Percentiles rank a stretch among this genome's conserved stretches.
Conservation (phyloP, 2,329 filamentous ascomycete genomes). For the Calonectria crousiana region DNA sequence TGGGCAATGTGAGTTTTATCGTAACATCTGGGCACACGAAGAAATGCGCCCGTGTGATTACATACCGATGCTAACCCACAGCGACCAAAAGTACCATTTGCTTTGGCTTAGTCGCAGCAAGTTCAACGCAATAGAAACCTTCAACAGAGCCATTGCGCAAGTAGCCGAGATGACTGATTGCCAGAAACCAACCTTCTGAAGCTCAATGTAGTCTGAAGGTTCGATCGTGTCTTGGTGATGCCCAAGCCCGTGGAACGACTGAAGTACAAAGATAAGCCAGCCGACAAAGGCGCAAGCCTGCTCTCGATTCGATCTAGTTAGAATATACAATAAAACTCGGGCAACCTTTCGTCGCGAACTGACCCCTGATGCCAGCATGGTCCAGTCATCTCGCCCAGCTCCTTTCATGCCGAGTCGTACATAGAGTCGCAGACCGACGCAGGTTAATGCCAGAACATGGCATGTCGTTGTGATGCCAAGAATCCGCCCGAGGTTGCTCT, state of each 20-base stretch:
- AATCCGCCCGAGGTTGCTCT: constrained; percentile 28
- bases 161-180: constrained; percentile 30
- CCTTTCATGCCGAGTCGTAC: constrained; percentile 26
- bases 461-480: constrained; percentile 24
- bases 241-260: constrained; percentile 26
- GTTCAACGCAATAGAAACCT: constrained; percentile 32
- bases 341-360: neutral
- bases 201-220: neutral
- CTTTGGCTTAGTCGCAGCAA: constrained; percentile 26
- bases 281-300: constrained; percentile 26
- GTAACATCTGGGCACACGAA: neutral
- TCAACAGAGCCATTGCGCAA: constrained; percentile 27
- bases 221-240: constrained; percentile 24
- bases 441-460: constrained; percentile 20
- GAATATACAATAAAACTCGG: neutral
- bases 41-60: neutral
- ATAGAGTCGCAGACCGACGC: constrained; percentile 25
- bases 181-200: constrained; percentile 29
- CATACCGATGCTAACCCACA: constrained; percentile 28
- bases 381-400: constrained; percentile 31
- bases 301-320: neutral
- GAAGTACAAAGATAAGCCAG: constrained; percentile 31
- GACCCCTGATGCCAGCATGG: constrained; percentile 28
- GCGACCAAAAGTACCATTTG: constrained; percentile 23
- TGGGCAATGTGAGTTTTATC: neutral